A percentile compares a stretch with the other conserved stretches of the same genome.
phyloP scores from a whole-genome alignment of 192 early-diverging fungal species.

The Umbelopsis vinacea region DNA sequence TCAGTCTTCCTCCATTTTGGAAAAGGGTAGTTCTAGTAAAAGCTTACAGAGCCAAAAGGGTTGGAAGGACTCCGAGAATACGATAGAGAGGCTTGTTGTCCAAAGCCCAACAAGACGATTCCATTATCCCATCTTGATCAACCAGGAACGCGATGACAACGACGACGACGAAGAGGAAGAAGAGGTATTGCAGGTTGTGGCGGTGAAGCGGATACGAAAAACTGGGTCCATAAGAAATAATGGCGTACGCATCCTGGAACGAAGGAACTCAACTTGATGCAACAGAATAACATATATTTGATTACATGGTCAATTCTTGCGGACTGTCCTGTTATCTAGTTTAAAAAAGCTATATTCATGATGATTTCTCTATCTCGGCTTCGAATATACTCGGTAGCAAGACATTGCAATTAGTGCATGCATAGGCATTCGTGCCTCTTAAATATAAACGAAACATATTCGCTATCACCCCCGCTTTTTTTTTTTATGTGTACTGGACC shows the following conservation, averaged over 20 bases:
- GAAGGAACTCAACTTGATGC: constrained; percentile 9
- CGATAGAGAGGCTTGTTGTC: background rate
- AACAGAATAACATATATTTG: too few relatives aligned
- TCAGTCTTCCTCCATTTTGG: constrained; percentile 4
- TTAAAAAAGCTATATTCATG: too few relatives aligned
- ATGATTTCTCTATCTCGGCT: too few relatives aligned
- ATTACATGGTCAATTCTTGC: too few relatives aligned
- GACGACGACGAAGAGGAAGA: background rate
- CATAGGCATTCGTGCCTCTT: too few relatives aligned
- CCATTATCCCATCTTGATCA: background rate
- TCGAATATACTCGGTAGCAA: too few relatives aligned
- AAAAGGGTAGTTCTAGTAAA: background rate
- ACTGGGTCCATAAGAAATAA: background rate
- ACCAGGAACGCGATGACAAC: background rate
- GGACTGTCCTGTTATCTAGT: too few relatives aligned
- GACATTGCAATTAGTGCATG: too few relatives aligned
- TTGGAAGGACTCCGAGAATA: background rate
- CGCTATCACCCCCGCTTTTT: too few relatives aligned
- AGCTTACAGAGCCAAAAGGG: background rate
- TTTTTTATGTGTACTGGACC: too few relatives aligned
- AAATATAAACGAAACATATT: too few relatives aligned
- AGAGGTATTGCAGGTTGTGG: constrained; percentile 1
- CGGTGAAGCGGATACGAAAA: background rate
- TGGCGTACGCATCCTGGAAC: constrained; percentile 2
- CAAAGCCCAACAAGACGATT: constrained; percentile 7